Base-by-base conservation (phyloP, 441 rosid species). In the Euphorbia corollata region DNA sequence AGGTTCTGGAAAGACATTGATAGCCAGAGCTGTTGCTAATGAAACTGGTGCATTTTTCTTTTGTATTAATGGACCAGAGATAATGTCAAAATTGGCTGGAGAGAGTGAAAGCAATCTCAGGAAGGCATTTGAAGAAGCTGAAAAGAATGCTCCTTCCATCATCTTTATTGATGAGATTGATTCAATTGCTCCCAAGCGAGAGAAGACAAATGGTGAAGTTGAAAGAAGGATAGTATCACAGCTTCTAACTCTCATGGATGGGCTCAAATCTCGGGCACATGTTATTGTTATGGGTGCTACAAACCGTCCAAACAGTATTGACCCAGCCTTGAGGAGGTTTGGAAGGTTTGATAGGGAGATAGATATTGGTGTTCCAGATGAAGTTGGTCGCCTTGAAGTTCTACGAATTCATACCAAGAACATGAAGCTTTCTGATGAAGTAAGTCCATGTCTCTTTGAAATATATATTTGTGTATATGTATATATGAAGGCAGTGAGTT, bases 51-150 rank as follows among this genome's bases (percentile, higher is more conserved):
- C 91, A 7, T 86, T 84, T 76, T 86, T 83, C 83, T 84, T 84
- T 71, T 79, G 80, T 23, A 85, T 86, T 19, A 84, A 86, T 74
- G 91, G 89, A 12, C 91, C 87, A 0, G 88, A 84, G 74, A 84
- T 86, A 48, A 86, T 86, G 91, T 86, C 88, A 11, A 86, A 85
- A 68, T 77, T 86, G 75, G 92, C 89, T 60, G 89, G 91, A 56
- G 91, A 86, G 77, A 86, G 91, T 81, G 91, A 86, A 71, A 86
- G 87, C 73, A 86, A 86, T 69, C 83, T 84, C 6, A 80, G 89
- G 80, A 86, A 84, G 75, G 87, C 89, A 36, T 86, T 86, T 30
- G 87, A 86, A 77, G 89, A 84, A 71, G 87, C 87, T 6, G 87
- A 84, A 75, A 86, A 84, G 77, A 86, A 86, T 75, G 88, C 88